Percentiles rank a stretch among this genome's conserved stretches.
Evolutionary conservation across 2,329 filamentous ascomycete species (phyloP).

Genomic region (Fusarium albosuccineum): DNA sequence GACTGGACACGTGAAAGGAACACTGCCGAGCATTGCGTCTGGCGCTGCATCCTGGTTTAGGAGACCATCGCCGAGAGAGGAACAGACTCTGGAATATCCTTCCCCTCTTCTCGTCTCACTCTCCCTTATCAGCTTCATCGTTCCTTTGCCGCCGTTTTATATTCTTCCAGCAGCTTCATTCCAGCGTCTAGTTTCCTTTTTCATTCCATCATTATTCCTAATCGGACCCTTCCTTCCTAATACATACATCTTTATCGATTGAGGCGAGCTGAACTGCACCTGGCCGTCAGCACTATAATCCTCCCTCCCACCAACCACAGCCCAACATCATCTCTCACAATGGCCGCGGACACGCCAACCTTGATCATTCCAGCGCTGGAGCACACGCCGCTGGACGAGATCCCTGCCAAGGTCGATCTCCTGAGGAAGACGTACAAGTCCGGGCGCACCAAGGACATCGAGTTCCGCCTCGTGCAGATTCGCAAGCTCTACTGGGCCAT

Average conservation of each 20-base stretch:
- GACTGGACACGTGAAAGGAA: conserved; percentile 6
- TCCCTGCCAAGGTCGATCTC: conserved; percentile 70
- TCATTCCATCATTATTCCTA: background rate
- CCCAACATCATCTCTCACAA: conserved; percentile 21
- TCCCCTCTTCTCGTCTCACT: background rate
- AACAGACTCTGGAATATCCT: background rate
- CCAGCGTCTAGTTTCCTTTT: background rate
- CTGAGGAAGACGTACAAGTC: conserved; percentile 79
- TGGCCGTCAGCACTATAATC: conserved; percentile 27
- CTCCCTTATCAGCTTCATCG: background rate
- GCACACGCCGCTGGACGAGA: conserved; percentile 74
- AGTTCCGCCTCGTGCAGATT: conserved; percentile 87
- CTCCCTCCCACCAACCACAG: conserved; percentile 21
- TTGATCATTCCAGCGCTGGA: conserved; percentile 63
- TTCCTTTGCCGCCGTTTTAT: background rate
- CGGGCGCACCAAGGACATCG: conserved; percentile 84
- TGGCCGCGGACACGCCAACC: conserved; percentile 56
- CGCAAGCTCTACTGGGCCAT: conserved; percentile 96
- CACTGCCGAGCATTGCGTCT: conserved; percentile 4
- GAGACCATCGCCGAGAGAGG: conserved; percentile 13
- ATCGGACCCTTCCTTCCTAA: background rate
- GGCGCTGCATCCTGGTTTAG: conserved; percentile 16
- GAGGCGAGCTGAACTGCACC: background rate
- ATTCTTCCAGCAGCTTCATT: background rate
- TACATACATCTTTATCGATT: background rate